Percentiles rank a stretch among this genome's conserved stretches.
Conservation (phyloP, 2,329 filamentous ascomycete species). For the Colletotrichum phormii region DNA sequence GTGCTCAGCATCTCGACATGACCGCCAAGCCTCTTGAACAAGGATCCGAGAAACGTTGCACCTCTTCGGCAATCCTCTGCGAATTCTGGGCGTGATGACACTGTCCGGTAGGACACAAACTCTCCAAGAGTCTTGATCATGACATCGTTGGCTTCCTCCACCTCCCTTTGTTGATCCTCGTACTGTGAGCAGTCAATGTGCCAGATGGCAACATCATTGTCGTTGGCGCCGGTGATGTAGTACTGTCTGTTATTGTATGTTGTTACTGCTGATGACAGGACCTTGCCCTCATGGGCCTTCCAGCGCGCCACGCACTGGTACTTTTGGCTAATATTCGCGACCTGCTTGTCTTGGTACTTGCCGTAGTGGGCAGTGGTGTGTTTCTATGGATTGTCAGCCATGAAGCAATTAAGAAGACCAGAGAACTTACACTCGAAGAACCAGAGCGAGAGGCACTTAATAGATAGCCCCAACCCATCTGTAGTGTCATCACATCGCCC, state of each 20-base stretch:
- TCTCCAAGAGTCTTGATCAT: constrained; percentile 80
- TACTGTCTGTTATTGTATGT: constrained; percentile 78
- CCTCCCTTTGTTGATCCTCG: constrained; percentile 39
- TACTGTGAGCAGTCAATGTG: constrained; percentile 62
- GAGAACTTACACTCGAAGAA: constrained; percentile 76
- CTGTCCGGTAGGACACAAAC: constrained; percentile 91
- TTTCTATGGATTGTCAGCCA: constrained; percentile 59
- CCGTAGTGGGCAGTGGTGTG: constrained; percentile 75
- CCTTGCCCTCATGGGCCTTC: constrained; percentile 87
- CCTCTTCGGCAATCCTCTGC: constrained; percentile 93
- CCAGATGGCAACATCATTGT: constrained; percentile 91
- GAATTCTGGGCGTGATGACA: constrained; percentile 88
- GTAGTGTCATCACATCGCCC: constrained; percentile 86
- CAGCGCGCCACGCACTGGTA: constrained; percentile 84
- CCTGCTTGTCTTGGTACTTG: constrained; percentile 60
- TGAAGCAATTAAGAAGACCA: too few species aligned
- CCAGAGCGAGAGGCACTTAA: constrained; percentile 93
- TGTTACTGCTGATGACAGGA: constrained; percentile 85
- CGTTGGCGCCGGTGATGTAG: constrained; percentile 95
- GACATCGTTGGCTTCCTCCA: constrained; percentile 61
- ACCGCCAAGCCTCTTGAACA: constrained; percentile 93
- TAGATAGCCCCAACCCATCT: constrained; percentile 85
- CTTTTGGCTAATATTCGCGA: constrained; percentile 75
- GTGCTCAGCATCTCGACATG: constrained; percentile 91
- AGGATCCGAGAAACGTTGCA: constrained; percentile 87